Conservation (phyloP, 805 yeast species). For the Lachancea lanzarotensis region DNA sequence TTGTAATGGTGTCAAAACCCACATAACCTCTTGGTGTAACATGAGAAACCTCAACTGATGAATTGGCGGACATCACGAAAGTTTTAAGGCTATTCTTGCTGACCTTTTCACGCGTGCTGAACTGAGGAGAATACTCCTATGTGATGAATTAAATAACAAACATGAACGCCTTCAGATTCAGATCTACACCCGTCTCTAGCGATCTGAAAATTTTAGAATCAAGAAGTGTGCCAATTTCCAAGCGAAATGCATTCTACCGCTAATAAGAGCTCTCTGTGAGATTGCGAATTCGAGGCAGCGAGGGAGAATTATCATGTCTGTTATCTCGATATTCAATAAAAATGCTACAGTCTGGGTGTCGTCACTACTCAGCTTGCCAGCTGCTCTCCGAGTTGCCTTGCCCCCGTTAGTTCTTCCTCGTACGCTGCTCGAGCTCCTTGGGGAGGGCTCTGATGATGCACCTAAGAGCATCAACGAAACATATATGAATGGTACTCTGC, state of each 20-base stretch:
- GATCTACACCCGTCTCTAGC: not conserved
- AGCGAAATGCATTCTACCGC: not conserved
- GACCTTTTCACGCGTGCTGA: not conserved
- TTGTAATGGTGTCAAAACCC: conserved; percentile 94
- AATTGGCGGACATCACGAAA: conserved; percentile 1
- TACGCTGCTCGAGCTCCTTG: conserved; percentile 37
- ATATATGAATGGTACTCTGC: conserved; percentile 61
- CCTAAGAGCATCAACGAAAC: conserved; percentile 68
- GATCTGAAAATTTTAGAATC: conserved; percentile 3
- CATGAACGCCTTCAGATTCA: not conserved
- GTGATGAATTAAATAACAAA: not conserved
- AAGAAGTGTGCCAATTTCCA: not conserved
- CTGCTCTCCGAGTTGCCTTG: conserved; percentile 11
- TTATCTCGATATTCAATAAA: not conserved
- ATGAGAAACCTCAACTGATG: not conserved
- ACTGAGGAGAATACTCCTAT: not conserved
- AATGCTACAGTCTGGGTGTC: conserved; percentile 7
- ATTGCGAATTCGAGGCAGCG: not conserved
- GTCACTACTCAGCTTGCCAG: conserved; percentile 10
- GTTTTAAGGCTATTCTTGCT: not conserved
- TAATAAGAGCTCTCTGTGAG: not conserved
- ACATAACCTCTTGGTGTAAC: conserved; percentile 69
- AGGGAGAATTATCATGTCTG: not conserved
- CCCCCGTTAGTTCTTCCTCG: conserved; percentile 20
- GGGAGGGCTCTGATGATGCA: conserved; percentile 41